Base-by-base conservation (phyloP, 768 basidiomycete species). In the Clitopilus hobsonii region DNA sequence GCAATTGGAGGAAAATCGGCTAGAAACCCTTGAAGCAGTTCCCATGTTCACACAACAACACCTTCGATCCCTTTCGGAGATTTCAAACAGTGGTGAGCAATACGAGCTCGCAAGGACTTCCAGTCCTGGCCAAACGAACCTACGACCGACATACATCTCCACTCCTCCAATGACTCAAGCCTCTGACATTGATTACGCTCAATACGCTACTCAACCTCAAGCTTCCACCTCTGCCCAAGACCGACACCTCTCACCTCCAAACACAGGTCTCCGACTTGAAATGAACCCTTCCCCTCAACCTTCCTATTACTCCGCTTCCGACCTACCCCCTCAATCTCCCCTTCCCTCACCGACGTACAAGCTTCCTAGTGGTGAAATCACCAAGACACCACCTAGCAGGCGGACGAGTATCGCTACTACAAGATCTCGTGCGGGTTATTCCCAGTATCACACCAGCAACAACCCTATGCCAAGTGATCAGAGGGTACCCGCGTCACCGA, bases 21-120 rank as follows among this genome's bases (percentile, higher is more conserved):
- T 54, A 23, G 61, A 61, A 30, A 78, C 77, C 57, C 65, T 82
- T 2, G 89, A 92, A 71, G 75, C 79, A 13, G 78, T 83, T 0
- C 88, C 89, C 2, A 91, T 92, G 78, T 88, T 89, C 69, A 66
- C 75, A 23, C 75, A 82, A 27, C 79, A 78, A 5, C 88, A 90
- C 58, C 75, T 67, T 47, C 80, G 85, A 5, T 89, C 89, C 0
- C 67, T 75, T 2, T 90, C 88, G 0, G 89, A 91, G 59, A 58
- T 85, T 7, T 78, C 80, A 3, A 60, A 61, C 54, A 59, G 54
- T 45, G 70, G 71, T 18, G 65, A 73, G 38, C 56, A 55, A 49
- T 87, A 88, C 56, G 83, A 83, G 53, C 79, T 82, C 0, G 73
- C 75, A 2, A 57, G 64, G 52, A 65, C 69, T 2, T 63, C 61